Conservation (phyloP, 768 basidiomycete genomes). For the Leccinum broughii region DNA sequence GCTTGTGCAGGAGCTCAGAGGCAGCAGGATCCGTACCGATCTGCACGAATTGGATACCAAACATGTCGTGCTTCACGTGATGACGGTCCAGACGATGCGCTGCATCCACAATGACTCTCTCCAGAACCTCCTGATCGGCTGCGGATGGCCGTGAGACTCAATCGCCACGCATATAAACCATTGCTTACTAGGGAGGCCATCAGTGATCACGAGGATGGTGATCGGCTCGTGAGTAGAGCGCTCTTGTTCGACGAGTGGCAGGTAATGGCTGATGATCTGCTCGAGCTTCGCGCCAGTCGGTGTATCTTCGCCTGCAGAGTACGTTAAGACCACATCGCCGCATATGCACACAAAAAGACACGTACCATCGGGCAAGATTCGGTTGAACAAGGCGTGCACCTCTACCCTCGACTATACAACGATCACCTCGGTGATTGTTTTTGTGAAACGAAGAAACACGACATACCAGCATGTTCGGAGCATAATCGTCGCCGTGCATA, state of each 20-base stretch:
- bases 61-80: conserved; percentile 36
- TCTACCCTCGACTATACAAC: conserved; percentile 23
- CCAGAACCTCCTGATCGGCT: conserved; percentile 32
- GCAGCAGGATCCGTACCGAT: conserved; percentile 42
- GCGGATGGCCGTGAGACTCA: neutral
- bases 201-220: conserved; percentile 39
- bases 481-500: conserved; percentile 38
- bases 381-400: conserved; percentile 28
- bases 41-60: conserved; percentile 50
- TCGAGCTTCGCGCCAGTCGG: conserved; percentile 40
- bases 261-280: conserved; percentile 38
- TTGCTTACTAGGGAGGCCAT: conserved; percentile 41
- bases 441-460: neutral
- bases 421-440: neutral
- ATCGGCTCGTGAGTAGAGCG: conserved; percentile 37
- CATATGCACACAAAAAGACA: neutral
- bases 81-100: conserved; percentile 42
- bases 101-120: conserved; percentile 35
- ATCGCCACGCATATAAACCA: neutral
- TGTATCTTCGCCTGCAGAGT: conserved; percentile 33
- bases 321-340: conserved; percentile 1
- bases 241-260: conserved; percentile 33
- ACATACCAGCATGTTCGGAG: conserved; percentile 26
- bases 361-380: conserved; percentile 25
- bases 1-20: conserved; percentile 38